These are phyloP conservation scores for Kokia cookei DNA, from an alignment of 441 rosid genomes.

Conservation along the genomic window DNA sequence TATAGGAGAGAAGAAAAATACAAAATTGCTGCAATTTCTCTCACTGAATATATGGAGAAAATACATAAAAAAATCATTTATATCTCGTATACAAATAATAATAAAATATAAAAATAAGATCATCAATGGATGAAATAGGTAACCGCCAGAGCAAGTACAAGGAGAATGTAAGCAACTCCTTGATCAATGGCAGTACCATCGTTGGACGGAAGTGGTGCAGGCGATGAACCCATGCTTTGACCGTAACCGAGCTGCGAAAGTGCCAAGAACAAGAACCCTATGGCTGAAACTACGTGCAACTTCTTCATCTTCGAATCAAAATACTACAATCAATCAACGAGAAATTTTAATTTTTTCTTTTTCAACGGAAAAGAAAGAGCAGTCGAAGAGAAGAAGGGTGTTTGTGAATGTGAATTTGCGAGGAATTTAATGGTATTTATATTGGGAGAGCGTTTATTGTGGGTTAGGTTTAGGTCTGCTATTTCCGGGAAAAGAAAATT, in stretches of 20 bases:
- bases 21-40: not conserved
- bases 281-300: constrained; percentile 7
- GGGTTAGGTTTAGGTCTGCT: not conserved
- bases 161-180: constrained; percentile 5
- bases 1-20: not conserved
- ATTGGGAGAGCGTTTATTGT: not conserved
- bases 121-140: constrained; percentile 6
- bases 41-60: not conserved
- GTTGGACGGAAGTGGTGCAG: constrained; percentile 9
- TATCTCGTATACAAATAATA: not conserved
- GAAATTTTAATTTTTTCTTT: not conserved
- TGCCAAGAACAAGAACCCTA: constrained; percentile 29
- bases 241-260: constrained; percentile 29
- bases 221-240: constrained; percentile 29
- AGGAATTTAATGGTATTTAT: not conserved
- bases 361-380: not conserved
- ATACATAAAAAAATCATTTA: not conserved
- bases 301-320: constrained; percentile 12
- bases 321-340: not conserved
- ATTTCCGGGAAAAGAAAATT: not conserved
- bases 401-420: not conserved
- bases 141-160: not conserved
- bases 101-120: not conserved
- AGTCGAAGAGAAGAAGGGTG: not conserved
- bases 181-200: not conserved